A percentile compares a stretch with the other conserved stretches of the same genome.
phyloP scores from a whole-genome alignment of 768 basidiomycete genomes.

The Vararia minispora region DNA sequence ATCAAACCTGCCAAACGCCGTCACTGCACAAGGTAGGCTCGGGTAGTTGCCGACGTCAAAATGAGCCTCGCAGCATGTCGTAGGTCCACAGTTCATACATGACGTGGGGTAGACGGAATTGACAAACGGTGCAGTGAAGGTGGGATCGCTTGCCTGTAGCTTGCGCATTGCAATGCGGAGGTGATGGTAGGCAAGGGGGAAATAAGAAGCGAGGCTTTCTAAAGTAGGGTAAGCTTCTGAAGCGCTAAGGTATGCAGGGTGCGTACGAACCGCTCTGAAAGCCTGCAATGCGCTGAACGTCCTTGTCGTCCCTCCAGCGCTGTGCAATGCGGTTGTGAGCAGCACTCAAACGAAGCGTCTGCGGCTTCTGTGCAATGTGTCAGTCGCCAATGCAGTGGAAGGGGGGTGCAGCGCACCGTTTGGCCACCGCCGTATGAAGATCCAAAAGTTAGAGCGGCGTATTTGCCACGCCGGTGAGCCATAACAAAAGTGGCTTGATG shows the following conservation, averaged over 20 bases:
- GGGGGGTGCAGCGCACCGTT: background rate
- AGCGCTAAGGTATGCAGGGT: background rate
- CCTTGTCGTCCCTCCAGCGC: background rate
- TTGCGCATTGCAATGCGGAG: background rate
- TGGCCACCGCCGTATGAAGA: background rate
- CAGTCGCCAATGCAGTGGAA: background rate
- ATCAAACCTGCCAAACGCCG: conserved; percentile 10
- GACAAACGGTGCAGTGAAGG: conserved; percentile 6
- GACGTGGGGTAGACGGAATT: conserved; percentile 10
- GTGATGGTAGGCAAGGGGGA: too few species aligned
- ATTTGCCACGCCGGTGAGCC: background rate
- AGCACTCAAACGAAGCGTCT: background rate
- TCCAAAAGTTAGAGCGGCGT: background rate
- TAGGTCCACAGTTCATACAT: conserved; percentile 12
- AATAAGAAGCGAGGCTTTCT: background rate
- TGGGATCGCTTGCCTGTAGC: background rate
- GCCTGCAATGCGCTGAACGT: background rate
- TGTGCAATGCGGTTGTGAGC: too few species aligned
- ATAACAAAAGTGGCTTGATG: background rate
- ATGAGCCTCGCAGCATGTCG: conserved; percentile 4
- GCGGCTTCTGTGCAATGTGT: background rate
- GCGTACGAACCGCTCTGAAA: background rate
- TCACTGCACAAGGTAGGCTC: conserved; percentile 10
- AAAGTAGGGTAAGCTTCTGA: background rate
- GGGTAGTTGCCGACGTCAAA: conserved; percentile 6